Evolutionary conservation across 2,329 filamentous ascomycete species (phyloP), one percentile per base, ranked within the genome.

Genomic region (Diplodia corticola): DNA sequence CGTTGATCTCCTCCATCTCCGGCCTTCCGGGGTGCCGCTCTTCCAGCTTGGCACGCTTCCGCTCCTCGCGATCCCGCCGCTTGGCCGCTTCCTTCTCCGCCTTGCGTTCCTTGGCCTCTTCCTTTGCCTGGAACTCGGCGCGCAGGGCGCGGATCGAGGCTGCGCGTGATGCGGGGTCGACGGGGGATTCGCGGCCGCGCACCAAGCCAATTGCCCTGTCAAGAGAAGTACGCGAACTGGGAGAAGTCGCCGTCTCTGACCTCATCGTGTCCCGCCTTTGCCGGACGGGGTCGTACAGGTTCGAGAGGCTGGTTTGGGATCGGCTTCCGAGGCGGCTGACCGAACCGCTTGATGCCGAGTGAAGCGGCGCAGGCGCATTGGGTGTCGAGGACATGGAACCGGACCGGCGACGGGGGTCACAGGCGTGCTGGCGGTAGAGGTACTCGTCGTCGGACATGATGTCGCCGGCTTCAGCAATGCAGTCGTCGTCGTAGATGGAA

Each of bases 41-140:
- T 33, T 80, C 77, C 66, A 73, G 77, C 69, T 81, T 84, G 67
- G 78, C 75, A 53, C 77, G 78, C 64, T 81, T 82, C 28, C 76
- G 65, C 51, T 68, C 66, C 26, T 69, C 65, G 28, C 50, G 55
- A 33, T 83, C 75, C 72, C 80, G 73, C 77, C 84, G 67, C 77
- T 77, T 84, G 66, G 78, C 72, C 54, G 79, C 81, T 64, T 85
- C 84, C 70, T 83, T 80, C 71, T 86, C 83, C 53, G 81, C 76
- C 69, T 85, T 85, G 59, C 79, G 81, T 64, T 81, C 81, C 70
- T 87, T 88, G 40, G 81, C 83, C 4, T 82, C 84, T 74, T 88
- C 84, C 69, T 85, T 85, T 69, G 87, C 84, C 67, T 85, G 80
- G 72, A 87, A 88, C 35, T 85, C 85, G 60, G 82, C 78, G 6